Percentiles rank a stretch among this genome's conserved stretches.
Evolutionary conservation across 495 filamentous ascomycete genomes (phyloP).

Genomic region (Penicillium soppii): DNA sequence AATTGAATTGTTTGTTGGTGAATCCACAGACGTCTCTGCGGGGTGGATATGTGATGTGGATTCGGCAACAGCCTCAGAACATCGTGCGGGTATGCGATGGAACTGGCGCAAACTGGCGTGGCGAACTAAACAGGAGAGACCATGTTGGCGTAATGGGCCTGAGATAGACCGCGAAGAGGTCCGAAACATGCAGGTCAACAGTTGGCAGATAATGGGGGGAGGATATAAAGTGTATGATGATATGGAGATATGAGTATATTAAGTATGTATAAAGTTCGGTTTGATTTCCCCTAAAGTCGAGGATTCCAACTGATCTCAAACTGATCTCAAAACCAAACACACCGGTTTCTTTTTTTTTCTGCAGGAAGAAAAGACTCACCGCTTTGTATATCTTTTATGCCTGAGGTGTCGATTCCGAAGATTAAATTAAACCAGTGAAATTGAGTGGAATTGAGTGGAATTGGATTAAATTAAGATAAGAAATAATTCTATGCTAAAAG

Average conservation of each 20-base stretch:
- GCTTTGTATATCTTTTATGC: constrained; percentile 4
- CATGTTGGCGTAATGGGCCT: constrained; percentile 39
- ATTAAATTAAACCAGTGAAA: not conserved
- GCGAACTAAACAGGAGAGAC: constrained; percentile 35
- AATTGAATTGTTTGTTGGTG: no score
- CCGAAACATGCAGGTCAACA: constrained; percentile 40
- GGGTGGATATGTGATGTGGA: no score
- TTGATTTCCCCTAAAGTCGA: no score
- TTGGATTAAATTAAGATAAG: no score
- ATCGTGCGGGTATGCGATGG: constrained; percentile 18
- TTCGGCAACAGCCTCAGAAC: not conserved
- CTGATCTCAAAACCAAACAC: no score
- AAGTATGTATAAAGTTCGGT: no score
- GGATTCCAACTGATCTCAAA: no score
- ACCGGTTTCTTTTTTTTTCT: constrained; percentile 28
- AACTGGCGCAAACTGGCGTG: constrained; percentile 30
- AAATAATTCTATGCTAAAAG: no score
- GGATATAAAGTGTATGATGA: not conserved
- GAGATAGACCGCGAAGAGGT: constrained; percentile 39
- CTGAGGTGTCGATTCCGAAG: not conserved
- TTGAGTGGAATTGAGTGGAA: not conserved
- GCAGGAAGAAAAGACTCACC: constrained; percentile 13
- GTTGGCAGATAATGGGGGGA: constrained; percentile 1
- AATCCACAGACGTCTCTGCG: no score
- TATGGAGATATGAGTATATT: no score